Conservation (phyloP, 2,329 filamentous ascomycete species). For the Lachnellula willkommii region DNA sequence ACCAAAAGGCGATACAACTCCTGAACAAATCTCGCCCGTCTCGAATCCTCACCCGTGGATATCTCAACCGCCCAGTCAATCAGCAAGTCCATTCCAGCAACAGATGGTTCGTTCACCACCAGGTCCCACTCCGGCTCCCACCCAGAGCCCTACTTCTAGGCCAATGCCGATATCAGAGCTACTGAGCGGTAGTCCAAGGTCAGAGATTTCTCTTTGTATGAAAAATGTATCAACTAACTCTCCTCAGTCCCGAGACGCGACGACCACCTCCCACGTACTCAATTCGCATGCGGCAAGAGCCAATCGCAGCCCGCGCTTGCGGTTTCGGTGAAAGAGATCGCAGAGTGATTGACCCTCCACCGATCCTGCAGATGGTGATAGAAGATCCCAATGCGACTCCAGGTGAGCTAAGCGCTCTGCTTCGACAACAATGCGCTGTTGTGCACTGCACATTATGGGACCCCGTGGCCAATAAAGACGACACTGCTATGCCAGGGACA, state of each 20-base stretch:
- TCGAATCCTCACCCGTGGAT: not conserved
- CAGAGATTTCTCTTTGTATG: not conserved
- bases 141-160: conserved; percentile 10
- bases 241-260: conserved; percentile 9
- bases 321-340: conserved; percentile 79
- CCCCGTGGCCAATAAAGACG: conserved; percentile 60
- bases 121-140: conserved; percentile 1
- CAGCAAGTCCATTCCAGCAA: not conserved
- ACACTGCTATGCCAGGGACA: conserved; percentile 58
- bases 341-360: conserved; percentile 76
- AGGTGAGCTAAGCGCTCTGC: conserved; percentile 46
- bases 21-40: not conserved
- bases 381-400: conserved; percentile 50
- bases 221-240: conserved; percentile 9
- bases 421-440: conserved; percentile 62
- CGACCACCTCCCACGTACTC: conserved; percentile 14
- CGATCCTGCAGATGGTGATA: conserved; percentile 70
- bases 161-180: conserved; percentile 24
- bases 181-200: conserved; percentile 18
- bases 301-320: conserved; percentile 70
- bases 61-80: not conserved
- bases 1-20: conserved; percentile 9
- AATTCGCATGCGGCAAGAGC: conserved; percentile 68
- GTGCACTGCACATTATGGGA: conserved; percentile 75
- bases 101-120: not conserved